These are phyloP conservation scores for Microbotryomycetes sp. DNA, from an alignment of 1,284 basidiomycete genomes.

Conservation along the genomic window DNA sequence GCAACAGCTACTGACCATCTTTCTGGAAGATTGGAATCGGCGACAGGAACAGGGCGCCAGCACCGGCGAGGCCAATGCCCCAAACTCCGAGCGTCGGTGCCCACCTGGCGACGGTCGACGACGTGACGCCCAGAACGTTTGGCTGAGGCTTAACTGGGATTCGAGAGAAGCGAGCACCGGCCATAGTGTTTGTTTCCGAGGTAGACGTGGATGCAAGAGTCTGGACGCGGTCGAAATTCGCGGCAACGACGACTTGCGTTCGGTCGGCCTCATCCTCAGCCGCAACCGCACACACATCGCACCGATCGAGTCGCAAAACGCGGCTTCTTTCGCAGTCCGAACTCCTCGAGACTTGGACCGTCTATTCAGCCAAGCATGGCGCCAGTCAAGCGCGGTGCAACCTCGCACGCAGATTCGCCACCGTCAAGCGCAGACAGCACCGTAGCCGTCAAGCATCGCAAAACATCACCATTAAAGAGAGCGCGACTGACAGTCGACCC, in stretches of 20 bases:
- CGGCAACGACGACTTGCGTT: too few relatives aligned
- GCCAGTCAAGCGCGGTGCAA: too few relatives aligned
- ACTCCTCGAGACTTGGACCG: too few relatives aligned
- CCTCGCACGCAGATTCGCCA: too few relatives aligned
- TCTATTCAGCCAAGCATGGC: too few relatives aligned
- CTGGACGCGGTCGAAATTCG: too few relatives aligned
- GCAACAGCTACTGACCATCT: conserved; percentile 13
- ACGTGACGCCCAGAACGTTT: conserved; percentile 9
- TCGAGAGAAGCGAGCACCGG: conserved; percentile 14
- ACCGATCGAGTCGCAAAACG: too few relatives aligned
- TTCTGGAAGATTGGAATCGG: conserved; percentile 18
- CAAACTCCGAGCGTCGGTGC: conserved; percentile 21
- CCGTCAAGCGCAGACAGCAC: background rate
- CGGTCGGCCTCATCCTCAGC: too few relatives aligned
- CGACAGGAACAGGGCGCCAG: conserved; percentile 15
- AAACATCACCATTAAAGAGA: background rate
- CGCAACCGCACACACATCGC: too few relatives aligned
- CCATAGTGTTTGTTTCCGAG: background rate
- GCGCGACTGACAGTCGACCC: conserved; percentile 6
- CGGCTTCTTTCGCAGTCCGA: too few relatives aligned
- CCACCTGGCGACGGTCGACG: background rate
- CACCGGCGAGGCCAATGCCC: conserved; percentile 16
- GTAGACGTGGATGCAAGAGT: too few relatives aligned
- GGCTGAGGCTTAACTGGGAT: conserved; percentile 9
- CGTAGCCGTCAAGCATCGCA: background rate